Conservation (phyloP, 208 protist genomes). For the Zelonia costaricensis region DNA sequence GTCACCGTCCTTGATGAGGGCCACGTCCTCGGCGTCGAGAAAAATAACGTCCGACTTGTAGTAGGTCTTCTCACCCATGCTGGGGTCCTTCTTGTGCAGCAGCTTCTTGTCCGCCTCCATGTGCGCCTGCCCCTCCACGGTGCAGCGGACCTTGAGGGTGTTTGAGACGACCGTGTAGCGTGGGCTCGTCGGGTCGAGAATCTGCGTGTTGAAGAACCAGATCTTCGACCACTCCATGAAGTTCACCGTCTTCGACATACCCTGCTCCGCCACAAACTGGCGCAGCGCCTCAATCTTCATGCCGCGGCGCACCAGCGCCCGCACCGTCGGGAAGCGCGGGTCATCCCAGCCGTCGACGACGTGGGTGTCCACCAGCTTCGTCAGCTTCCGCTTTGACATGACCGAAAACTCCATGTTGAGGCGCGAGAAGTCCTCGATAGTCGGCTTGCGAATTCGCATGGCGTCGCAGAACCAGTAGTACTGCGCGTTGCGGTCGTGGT, state of each 20-base stretch:
- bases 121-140: conserved; percentile 61
- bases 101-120: conserved; percentile 65
- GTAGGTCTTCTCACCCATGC: conserved; percentile 93
- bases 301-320: conserved; percentile 95
- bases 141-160: conserved; percentile 77
- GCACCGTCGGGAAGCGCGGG: conserved; percentile 98
- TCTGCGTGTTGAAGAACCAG: conserved; percentile 98
- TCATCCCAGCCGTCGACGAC: conserved; percentile 99
- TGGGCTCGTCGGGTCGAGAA: conserved; percentile 97
- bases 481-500: conserved; percentile 97
- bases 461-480: conserved; percentile 97
- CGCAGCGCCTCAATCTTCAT: conserved; percentile 96
- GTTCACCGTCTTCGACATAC: conserved; percentile 96
- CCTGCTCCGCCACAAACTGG: conserved; percentile 97
- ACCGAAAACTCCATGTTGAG: conserved; percentile 99
- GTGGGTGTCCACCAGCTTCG: conserved; percentile 96
- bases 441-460: conserved; percentile 87
- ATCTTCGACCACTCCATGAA: conserved; percentile 99
- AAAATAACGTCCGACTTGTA: conserved; percentile 89
- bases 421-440: conserved; percentile 96
- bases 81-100: conserved; percentile 95
- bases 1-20: conserved; percentile 88
- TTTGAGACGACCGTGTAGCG: conserved; percentile 95
- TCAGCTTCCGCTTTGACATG: conserved; percentile 99
- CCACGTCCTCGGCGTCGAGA: conserved; percentile 95